These are phyloP conservation scores for Colletotrichum chlorophyti DNA, from an alignment of 2,329 filamentous ascomycete species.

Conservation along the genomic window DNA sequence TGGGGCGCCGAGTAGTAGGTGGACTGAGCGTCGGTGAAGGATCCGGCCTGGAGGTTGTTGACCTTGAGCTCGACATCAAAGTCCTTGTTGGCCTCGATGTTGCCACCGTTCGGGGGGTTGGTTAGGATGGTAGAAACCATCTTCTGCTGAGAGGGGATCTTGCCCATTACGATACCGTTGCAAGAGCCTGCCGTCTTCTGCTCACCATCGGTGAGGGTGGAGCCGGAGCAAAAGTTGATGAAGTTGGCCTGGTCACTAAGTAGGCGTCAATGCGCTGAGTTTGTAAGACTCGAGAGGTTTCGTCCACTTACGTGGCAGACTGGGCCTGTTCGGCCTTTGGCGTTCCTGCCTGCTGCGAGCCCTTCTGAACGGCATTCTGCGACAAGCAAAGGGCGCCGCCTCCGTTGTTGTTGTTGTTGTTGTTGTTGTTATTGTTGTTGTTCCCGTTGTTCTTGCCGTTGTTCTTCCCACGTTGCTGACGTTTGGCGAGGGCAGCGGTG, in stretches of 20 bases:
- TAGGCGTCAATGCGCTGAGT: not conserved
- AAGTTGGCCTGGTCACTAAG: constrained; percentile 65
- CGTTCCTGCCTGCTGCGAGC: constrained; percentile 55
- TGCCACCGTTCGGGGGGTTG: constrained; percentile 58
- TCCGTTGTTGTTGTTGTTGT: constrained; percentile 35
- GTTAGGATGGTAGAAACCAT: constrained; percentile 66
- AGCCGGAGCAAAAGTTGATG: constrained; percentile 66
- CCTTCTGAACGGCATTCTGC: constrained; percentile 53
- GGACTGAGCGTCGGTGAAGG: constrained; percentile 64
- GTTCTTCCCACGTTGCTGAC: constrained; percentile 42
- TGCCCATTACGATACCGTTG: constrained; percentile 69
- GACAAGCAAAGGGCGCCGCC: constrained; percentile 25
- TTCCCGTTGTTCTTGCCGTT: constrained; percentile 32
- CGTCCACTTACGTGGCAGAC: constrained; percentile 55
- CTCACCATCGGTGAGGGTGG: constrained; percentile 65
- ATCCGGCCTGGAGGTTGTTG: constrained; percentile 60
- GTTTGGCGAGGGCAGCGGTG: constrained; percentile 44
- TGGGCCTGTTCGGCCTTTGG: constrained; percentile 55
- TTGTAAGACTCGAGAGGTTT: not conserved
- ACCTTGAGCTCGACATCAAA: constrained; percentile 63
- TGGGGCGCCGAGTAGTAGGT: constrained; percentile 70
- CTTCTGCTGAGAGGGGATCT: constrained; percentile 59
- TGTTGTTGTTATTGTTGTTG: constrained; percentile 26
- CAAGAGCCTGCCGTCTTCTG: constrained; percentile 66
- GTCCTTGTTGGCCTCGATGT: constrained; percentile 52